Base-by-base conservation (phyloP, 768 basidiomycete species). In the Lentinula raphanica region DNA sequence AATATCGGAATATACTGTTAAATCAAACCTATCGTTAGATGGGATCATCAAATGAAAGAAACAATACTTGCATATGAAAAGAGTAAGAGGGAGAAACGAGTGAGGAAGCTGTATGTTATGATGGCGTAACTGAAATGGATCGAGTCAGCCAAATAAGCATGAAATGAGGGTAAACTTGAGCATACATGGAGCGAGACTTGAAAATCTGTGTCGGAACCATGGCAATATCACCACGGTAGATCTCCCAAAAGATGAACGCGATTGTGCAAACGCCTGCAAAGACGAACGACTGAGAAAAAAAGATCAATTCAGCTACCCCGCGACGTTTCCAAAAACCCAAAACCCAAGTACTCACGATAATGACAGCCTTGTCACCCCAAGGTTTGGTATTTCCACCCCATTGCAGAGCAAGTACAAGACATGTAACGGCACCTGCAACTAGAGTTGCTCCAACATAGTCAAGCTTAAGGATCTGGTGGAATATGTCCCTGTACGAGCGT, bases 341-440 rank as follows among this genome's bases (percentile, higher is more conserved):
- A 58, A 13, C 0, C 21, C n/a, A 5, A 44, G 21, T 11, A 62
- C 63, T 25, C n/a, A 67, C 62, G 31, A 57, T 56, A 40, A 69
- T 65, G 31, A 65, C 60, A n/a, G 45, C 58, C 23, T 27, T 31
- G 46, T 62, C 54, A 35, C 59, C 62, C 79, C 79, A 81, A 0
- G 74, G 65, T 61, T 76, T 75, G 21, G 68, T 64, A 62, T 75
- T 74, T 0, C 78, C 78, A 15, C 78, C 79, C 74, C 75, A 77
- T 55, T 76, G 73, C 1, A 80, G 65, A 4, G 78, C 71, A 7
- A 79, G 67, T 23, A 78, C 67, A 9, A 79, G 65, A 44, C 63
- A 68, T 4, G 72, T 75, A 35, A 77, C 66, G 15, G 67, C 54
- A 6, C 56, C 70, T 39, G 78, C 65, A 46, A 73, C 64, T 27